Conservation (phyloP, 129 eudicot species). For the Saposhnikovia divaricata region DNA sequence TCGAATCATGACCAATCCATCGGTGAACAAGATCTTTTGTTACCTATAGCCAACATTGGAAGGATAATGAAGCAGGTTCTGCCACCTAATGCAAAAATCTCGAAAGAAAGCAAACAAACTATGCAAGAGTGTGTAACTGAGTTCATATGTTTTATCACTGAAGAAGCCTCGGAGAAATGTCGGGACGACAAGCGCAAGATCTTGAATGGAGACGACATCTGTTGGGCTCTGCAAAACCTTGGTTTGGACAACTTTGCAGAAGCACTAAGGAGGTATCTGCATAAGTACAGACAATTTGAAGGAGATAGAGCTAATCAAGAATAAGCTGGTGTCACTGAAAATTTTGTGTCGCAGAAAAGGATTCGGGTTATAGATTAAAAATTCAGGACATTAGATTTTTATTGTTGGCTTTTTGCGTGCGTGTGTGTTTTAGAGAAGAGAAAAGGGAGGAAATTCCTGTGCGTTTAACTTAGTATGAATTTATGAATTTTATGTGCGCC, state of each 20-base stretch:
- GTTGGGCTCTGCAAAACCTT: slow-evolving; percentile 45
- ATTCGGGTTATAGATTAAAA: not conserved
- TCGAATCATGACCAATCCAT: not conserved
- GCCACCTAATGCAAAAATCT: slow-evolving; percentile 49
- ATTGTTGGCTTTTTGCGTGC: not conserved
- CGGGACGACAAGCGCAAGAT: slow-evolving; percentile 47
- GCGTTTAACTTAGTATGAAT: not conserved
- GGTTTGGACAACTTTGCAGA: slow-evolving; percentile 50
- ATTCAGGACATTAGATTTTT: too few species aligned
- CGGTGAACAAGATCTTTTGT: slow-evolving; percentile 39
- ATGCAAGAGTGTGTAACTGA: slow-evolving; percentile 64
- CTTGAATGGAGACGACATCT: slow-evolving; percentile 52
- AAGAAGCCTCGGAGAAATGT: slow-evolving; percentile 59
- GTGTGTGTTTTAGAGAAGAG: not conserved
- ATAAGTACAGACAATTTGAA: slow-evolving; percentile 43
- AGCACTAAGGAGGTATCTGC: slow-evolving; percentile 46
- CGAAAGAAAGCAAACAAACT: slow-evolving; percentile 53
- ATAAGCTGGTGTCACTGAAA: not conserved
- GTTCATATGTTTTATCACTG: slow-evolving; percentile 58
- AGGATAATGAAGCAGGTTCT: slow-evolving; percentile 51
- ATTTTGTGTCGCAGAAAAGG: not conserved
- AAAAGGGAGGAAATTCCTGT: not conserved
- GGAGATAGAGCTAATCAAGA: slow-evolving; percentile 23
- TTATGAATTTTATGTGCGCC: not conserved
- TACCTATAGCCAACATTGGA: slow-evolving; percentile 62